Evolutionary conservation across 768 basidiomycete genomes (phyloP).

Genomic region (Pholiota conissans): DNA sequence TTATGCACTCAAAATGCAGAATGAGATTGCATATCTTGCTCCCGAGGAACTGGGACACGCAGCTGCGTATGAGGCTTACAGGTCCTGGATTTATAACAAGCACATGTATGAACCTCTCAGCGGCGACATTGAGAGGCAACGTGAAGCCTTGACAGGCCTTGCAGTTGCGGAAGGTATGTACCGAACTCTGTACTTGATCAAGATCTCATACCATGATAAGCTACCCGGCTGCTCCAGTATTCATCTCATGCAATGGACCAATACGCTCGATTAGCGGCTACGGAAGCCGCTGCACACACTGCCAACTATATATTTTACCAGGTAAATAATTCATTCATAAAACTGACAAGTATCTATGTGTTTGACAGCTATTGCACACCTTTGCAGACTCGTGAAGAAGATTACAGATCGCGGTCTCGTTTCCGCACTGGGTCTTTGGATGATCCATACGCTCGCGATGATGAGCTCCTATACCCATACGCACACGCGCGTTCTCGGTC

Average conservation of each 20-base stretch:
- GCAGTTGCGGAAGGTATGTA: constrained; percentile 69
- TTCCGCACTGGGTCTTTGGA: constrained; percentile 28
- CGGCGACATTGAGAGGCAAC: constrained; percentile 58
- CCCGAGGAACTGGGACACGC: constrained; percentile 72
- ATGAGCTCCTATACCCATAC: constrained; percentile 26
- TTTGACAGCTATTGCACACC: constrained; percentile 2
- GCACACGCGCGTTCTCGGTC: constrained; percentile 31
- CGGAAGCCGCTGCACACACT: constrained; percentile 69
- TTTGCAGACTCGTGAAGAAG: constrained; percentile 38
- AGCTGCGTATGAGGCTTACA: constrained; percentile 76
- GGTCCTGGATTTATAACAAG: constrained; percentile 62
- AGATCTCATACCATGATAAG: constrained; percentile 31
- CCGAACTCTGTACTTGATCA: background rate
- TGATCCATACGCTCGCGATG: constrained; percentile 41
- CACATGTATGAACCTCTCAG: constrained; percentile 55
- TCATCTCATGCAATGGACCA: constrained; percentile 43
- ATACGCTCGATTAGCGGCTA: constrained; percentile 48
- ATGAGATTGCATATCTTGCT: constrained; percentile 48
- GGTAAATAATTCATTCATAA: constrained; percentile 30
- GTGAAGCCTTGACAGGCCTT: constrained; percentile 66
- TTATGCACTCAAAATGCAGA: constrained; percentile 31
- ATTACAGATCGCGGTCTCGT: constrained; percentile 34
- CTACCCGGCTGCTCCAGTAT: constrained; percentile 55
- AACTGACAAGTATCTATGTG: constrained; percentile 2
- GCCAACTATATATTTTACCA: constrained; percentile 60